Evolutionary conservation across 768 basidiomycete genomes (phyloP), one percentile per base, ranked within the genome.

Genomic region (Russula dissimulans): DNA sequence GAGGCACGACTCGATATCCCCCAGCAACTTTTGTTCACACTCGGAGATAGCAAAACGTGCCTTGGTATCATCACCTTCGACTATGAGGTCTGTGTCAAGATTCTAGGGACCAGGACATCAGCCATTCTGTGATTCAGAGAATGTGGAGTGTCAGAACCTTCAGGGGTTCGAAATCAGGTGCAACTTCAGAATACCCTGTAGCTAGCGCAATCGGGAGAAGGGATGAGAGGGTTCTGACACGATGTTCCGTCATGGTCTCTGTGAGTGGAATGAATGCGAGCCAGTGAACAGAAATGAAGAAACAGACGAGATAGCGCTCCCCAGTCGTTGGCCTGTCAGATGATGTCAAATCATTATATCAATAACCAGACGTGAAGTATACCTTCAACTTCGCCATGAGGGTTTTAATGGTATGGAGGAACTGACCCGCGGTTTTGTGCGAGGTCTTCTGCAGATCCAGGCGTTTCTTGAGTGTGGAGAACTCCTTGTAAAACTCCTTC

Each of bases 321-420:
- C 84, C 84, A 85, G 60, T 85, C 84, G 49, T 83, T 84, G 1
- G 80, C 76, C 83, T 84, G 56, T 42, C n/a, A 34, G 9, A 49
- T 12, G 32, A 17, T n/a, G 41, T 41, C 17, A 22, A 39, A 42
- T 36, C 3, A 39, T 1, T 18, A 22, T 5, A 3, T 18, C 5
- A n/a, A 34, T 12, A 47, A 14, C 11, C 32, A 46, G 32, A 14
- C 17, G 39, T 8, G 1, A 15, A 7, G 7, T 50, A 18, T 51
- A 78, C 84, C 76, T 85, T 85, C 41, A 85, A 66, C 61, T 85
- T 86, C 9, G 84, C 84, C 84, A 85, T 85, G 47, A 85, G 64
- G 0, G 81, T 82, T 69, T 86, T 85, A 68, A 85, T 71, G 3
- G 77, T 73, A 41, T 79, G 77, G 5, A 84, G 70, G 63, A 85